Evolutionary conservation across 2,329 filamentous ascomycete species (phyloP).

Genomic region (Neofusicoccum parvum): DNA sequence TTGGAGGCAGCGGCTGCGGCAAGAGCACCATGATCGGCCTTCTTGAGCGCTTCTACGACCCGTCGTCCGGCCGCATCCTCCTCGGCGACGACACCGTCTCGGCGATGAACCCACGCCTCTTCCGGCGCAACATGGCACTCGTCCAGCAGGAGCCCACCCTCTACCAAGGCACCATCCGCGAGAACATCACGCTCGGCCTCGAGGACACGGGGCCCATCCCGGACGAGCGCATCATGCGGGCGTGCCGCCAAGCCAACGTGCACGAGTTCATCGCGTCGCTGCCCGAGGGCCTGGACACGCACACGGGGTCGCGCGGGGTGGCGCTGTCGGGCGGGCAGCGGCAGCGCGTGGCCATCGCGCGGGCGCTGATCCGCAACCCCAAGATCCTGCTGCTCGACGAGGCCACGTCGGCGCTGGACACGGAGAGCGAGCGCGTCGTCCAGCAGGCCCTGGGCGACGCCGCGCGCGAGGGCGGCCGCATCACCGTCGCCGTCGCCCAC

Average conservation of each 20-base stretch:
- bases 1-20: slow-evolving; percentile 89
- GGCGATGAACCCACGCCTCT: slow-evolving; percentile 26
- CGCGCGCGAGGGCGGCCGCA: slow-evolving; percentile 39
- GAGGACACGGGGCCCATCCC: slow-evolving; percentile 32
- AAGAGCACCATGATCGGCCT: slow-evolving; percentile 93
- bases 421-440: slow-evolving; percentile 66
- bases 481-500: slow-evolving; percentile 47
- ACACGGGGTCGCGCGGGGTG: slow-evolving; percentile 52
- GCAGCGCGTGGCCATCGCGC: slow-evolving; percentile 58
- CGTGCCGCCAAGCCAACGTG: slow-evolving; percentile 55
- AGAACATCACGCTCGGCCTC: slow-evolving; percentile 52
- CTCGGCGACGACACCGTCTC: not conserved
- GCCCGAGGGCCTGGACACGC: slow-evolving; percentile 54
- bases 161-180: slow-evolving; percentile 49
- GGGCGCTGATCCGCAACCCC: slow-evolving; percentile 57
- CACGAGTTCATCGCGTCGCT: slow-evolving; percentile 56
- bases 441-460: slow-evolving; percentile 67
- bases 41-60: slow-evolving; percentile 93
- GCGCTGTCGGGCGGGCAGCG: slow-evolving; percentile 58
- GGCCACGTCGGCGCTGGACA: slow-evolving; percentile 63
- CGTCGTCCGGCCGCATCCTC: slow-evolving; percentile 72
- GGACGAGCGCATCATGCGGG: slow-evolving; percentile 48
- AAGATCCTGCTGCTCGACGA: slow-evolving; percentile 60
- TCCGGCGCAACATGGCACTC: slow-evolving; percentile 37
- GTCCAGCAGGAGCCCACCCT: slow-evolving; percentile 49